Base-by-base conservation (phyloP, 169 alveolate species). In the Plasmodium gallinaceum region DNA sequence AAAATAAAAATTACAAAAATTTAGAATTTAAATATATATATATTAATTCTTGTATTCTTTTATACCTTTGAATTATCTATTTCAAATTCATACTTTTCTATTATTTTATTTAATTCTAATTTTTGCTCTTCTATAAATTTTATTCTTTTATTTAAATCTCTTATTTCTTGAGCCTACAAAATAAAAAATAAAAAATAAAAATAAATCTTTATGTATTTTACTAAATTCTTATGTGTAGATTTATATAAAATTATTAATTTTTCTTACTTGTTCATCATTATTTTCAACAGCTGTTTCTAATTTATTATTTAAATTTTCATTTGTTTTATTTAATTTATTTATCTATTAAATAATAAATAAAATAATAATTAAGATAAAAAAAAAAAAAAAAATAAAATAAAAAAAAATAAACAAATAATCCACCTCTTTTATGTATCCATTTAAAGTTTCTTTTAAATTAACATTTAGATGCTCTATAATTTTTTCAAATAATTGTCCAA, bases 121-220 rank as follows among this genome's bases (percentile, higher is more conserved):
- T 78, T 78, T 70, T 78, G 70, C 10, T 66, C 89, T 57, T 20
- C 57, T 66, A 78, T 78, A 43, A 18, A 10, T 16, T 37, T 46
- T 78, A 78, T 78, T 70, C 65, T 65, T 24, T 78, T 78, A 52
- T 78, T 62, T 70, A 78, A 58, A 58, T 78, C 89, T 78, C 89
- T 64, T 32, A 78, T 78, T 64, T 78, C 89, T 78, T 78, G 89
- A 22, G 66, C 76, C 89, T 76, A 54, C 12, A 32, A 65, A 37
- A 66, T 9, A 52, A 8, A 22, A 18, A 54, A 18, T 5, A 18
- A 45, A 37, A 22, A 66, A 39, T 14, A 45, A 2, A 42, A 16
- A 18, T 32, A 32, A 32, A 32, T 32, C 4, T 43, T 39, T 3
- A 9, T 32, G 22, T 48, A n/a, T 54, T 16, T 7, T 57, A 18